These are phyloP conservation scores for Cyclostephanos tholiformis DNA, from an alignment of 108 stramenopile species.

Conservation along the genomic window DNA sequence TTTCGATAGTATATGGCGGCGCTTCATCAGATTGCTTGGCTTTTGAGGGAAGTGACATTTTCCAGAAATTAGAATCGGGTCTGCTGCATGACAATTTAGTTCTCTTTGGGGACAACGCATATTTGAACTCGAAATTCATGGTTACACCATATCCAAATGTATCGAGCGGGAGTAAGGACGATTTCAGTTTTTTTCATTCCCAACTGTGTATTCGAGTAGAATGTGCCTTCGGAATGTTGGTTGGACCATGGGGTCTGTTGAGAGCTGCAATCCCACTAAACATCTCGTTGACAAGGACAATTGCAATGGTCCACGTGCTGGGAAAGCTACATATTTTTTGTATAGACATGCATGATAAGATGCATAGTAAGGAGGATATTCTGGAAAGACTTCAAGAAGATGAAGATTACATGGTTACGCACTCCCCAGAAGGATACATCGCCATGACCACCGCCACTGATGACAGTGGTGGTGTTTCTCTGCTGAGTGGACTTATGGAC, in stretches of 20 bases:
- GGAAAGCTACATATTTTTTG: conserved; percentile 32
- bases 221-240: conserved; percentile 38
- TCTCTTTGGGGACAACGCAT: too few relatives aligned
- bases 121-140: too few relatives aligned
- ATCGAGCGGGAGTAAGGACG: too few relatives aligned
- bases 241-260: conserved; percentile 35
- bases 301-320: neutral
- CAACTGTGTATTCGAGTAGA: conserved; percentile 32
- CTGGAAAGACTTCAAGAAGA: too few relatives aligned
- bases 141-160: too few relatives aligned
- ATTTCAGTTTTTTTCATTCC: too few relatives aligned
- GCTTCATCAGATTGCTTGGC: conserved; percentile 29
- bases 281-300: conserved; percentile 1
- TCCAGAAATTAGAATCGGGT: neutral
- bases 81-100: conserved; percentile 9
- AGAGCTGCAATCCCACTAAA: conserved; percentile 7
- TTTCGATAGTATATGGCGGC: conserved; percentile 23
- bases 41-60: conserved; percentile 10
- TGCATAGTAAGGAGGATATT: too few relatives aligned
- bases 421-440: too few relatives aligned
- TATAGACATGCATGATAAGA: conserved; percentile 6
- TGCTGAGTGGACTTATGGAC: too few relatives aligned
- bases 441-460: too few relatives aligned
- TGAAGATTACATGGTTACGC: too few relatives aligned
- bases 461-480: too few relatives aligned